These are phyloP conservation scores for Cladophialophora yegresii DNA, from an alignment of 2,329 filamentous ascomycete genomes.

Conservation along the genomic window DNA sequence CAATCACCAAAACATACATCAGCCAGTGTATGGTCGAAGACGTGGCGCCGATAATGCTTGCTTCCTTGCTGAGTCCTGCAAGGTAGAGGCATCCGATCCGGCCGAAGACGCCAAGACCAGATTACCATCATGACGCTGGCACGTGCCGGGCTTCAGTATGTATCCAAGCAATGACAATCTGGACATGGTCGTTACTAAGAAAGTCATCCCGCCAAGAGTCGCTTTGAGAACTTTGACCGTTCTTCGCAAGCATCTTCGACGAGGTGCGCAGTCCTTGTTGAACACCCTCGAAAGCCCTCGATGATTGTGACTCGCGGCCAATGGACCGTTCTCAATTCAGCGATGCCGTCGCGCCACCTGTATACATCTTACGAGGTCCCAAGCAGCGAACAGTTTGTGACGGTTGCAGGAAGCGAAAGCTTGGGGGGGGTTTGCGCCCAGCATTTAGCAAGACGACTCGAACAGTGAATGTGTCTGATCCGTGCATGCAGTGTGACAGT, in stretches of 20 bases:
- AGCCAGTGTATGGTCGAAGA: slow-evolving; percentile 7
- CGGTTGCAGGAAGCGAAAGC: background rate
- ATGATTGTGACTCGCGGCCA: background rate
- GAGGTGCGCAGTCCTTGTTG: background rate
- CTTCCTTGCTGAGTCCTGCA: slow-evolving; percentile 9
- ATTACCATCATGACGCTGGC: slow-evolving; percentile 2
- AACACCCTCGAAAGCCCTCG: background rate
- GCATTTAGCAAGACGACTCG: background rate
- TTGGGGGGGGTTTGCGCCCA: background rate
- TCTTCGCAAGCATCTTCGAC: background rate
- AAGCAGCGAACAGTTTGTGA: background rate
- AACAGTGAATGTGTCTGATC: background rate
- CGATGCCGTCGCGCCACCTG: too few relatives aligned
- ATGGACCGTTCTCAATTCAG: background rate
- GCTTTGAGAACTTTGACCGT: background rate
- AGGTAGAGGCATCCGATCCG: slow-evolving; percentile 6
- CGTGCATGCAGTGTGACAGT: background rate
- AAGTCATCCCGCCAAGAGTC: slow-evolving; percentile 4
- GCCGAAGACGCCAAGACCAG: slow-evolving; percentile 5
- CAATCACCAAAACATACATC: slow-evolving; percentile 6
- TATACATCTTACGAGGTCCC: background rate
- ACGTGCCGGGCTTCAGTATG: background rate
- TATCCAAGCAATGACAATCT: background rate
- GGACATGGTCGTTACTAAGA: background rate
- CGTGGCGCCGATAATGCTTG: background rate